Conservation (phyloP, 2,329 filamentous ascomycete genomes). For the Arthrinium puccinioides region DNA sequence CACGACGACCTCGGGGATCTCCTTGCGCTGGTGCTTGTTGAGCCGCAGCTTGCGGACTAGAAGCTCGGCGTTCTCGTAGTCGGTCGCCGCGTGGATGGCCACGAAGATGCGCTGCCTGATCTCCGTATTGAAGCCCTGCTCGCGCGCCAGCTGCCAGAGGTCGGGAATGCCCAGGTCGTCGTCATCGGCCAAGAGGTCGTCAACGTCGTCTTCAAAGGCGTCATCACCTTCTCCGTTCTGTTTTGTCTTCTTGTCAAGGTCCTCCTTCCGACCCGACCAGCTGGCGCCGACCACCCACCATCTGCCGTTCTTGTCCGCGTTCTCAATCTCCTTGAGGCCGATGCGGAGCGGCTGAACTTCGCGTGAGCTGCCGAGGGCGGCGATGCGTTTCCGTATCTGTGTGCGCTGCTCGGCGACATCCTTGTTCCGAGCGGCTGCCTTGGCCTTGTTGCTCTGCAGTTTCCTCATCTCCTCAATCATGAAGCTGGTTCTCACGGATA, state of each 20-base stretch:
- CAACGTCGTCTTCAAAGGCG: slow-evolving; percentile 26
- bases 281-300: slow-evolving; percentile 99
- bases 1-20: slow-evolving; percentile 80
- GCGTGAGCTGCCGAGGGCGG: slow-evolving; percentile 58
- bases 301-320: slow-evolving; percentile 81
- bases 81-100: slow-evolving; percentile 76
- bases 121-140: slow-evolving; percentile 81
- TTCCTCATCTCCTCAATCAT: slow-evolving; percentile 97
- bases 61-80: slow-evolving; percentile 75
- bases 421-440: slow-evolving; percentile 63
- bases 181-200: slow-evolving; percentile 14
- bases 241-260: slow-evolving; percentile 15
- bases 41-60: slow-evolving; percentile 76
- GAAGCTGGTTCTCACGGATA: slow-evolving; percentile 87
- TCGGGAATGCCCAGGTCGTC: slow-evolving; percentile 55
- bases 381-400: slow-evolving; percentile 82
- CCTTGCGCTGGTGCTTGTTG: slow-evolving; percentile 77
- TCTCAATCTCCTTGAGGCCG: slow-evolving; percentile 71
- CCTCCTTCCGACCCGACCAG: slow-evolving; percentile 47
- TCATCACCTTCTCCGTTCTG: slow-evolving; percentile 21
- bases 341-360: slow-evolving; percentile 70
- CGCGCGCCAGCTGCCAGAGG: slow-evolving; percentile 64
- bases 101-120: slow-evolving; percentile 89
- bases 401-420: slow-evolving; percentile 74
- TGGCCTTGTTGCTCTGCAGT: slow-evolving; percentile 88